Base-by-base conservation (phyloP, 352 stramenopile species). In the Porosira glacialis region DNA sequence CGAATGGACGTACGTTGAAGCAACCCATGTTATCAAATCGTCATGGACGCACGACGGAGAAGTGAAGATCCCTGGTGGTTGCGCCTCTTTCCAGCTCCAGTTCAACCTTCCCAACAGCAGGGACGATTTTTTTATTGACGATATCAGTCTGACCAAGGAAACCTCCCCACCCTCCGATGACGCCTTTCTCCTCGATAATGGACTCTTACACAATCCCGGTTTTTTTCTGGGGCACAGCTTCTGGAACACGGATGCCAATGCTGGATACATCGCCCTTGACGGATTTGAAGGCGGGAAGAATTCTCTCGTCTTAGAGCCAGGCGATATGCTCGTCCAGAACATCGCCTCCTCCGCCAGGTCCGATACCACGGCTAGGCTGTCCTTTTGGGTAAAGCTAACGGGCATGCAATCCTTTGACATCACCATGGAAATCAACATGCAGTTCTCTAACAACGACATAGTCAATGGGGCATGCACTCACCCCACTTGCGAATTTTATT, bases 41-140 rank as follows among this genome's bases (percentile, higher is more conserved):
- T 61, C 73, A 66, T 79, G 70, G 70, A 74, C 5, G n/a, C 74
- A 28, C 13, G 15, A 62, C 22, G 50, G 43, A 4, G 22, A 56
- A 27, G 15, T 60, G 1, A 41, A 70, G 10, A 3, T 15, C 8
- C 70, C 70, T 15, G 57, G 33, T 1, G 38, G 5, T 10, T 79
- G 70, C 44, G 74, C 73, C 33, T 56, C 73, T 43, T 79, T 69
- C 51, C 70, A 79, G 26, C 39, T 79, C 0, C 22, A 62, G 31
- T 70, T 79, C 24, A 38, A 57, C 15, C 1, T 64, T 6, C 4
- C 30, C 3, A 17, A 38, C 13, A 64, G 50, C 3, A 31, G n/a
- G 22, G 57, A 49, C 0, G 30, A 17, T 8, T 73, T 50, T 11
- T 73, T 62, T 24, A 7, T 79, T 15, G 70, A 79, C 26, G 70